These are phyloP conservation scores for Raffaelea arxii DNA, from an alignment of 2,329 filamentous ascomycete species.

Conservation along the genomic window DNA sequence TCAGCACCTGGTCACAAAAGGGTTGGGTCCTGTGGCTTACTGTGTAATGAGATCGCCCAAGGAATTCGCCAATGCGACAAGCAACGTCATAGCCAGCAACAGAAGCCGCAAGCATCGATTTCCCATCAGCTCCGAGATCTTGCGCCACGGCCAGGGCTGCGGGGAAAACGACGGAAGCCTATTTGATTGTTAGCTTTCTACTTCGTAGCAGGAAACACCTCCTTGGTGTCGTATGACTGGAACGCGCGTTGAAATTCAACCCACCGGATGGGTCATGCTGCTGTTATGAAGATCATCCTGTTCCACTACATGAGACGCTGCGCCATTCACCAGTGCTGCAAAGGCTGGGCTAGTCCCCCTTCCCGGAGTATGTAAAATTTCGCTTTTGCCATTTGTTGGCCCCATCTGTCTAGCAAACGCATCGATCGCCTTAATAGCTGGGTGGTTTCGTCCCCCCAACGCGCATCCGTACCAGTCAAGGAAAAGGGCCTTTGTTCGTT, in stretches of 20 bases:
- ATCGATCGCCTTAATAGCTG: not conserved
- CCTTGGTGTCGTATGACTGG: no score
- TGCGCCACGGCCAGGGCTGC: constrained; percentile 2
- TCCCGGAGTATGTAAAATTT: not conserved
- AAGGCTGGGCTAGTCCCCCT: not conserved
- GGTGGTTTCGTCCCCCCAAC: not conserved
- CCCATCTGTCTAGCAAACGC: constrained; percentile 1
- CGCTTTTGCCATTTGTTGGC: not conserved
- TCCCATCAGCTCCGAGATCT: not conserved
- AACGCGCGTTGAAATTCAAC: not conserved
- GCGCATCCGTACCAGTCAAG: constrained; percentile 2
- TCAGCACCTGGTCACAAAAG: no score
- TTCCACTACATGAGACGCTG: not conserved
- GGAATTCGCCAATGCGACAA: constrained; percentile 1
- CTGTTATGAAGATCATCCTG: not conserved
- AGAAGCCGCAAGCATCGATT: not conserved
- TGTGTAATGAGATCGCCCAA: not conserved
- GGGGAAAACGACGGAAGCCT: constrained; percentile 5
- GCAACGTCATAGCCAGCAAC: constrained; percentile 5
- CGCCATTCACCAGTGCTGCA: not conserved
- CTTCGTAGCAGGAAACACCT: no score
- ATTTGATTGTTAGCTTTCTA: not conserved
- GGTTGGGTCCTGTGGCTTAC: no score
- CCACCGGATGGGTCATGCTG: constrained; percentile 3
- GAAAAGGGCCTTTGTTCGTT: constrained; percentile 3